Evolutionary conservation across 2,329 filamentous ascomycete genomes (phyloP).

Genomic region (Trichoderma brevicompactum): DNA sequence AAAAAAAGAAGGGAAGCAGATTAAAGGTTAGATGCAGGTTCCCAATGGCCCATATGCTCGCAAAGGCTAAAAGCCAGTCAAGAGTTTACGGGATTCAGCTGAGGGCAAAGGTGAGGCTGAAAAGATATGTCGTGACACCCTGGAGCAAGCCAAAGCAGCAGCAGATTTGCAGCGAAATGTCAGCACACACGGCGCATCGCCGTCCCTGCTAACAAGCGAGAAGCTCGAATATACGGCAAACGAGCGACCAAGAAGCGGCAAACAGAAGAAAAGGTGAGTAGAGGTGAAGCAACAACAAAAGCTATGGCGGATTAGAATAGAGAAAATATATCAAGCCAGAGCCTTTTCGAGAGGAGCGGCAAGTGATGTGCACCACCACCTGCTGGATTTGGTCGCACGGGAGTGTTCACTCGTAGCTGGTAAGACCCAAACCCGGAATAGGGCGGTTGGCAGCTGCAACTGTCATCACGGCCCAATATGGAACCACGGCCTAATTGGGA

Average conservation of each 20-base stretch:
- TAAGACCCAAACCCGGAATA: background rate
- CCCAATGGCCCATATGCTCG: background rate
- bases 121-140: background rate
- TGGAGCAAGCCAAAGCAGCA: background rate
- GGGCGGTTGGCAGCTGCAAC: constrained; percentile 6
- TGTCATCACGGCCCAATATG: constrained; percentile 20
- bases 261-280: background rate
- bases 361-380: constrained; percentile 25
- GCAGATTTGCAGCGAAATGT: background rate
- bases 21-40: no score
- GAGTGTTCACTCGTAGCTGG: background rate
- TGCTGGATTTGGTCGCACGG: constrained; percentile 24
- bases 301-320: background rate
- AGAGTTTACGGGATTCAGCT: background rate
- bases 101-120: background rate
- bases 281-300: background rate
- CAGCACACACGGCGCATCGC: background rate
- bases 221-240: background rate
- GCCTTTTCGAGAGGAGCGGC: constrained; percentile 6
- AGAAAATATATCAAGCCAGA: background rate
- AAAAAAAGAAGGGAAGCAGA: no score
- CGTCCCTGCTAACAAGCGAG: background rate
- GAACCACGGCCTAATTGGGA: constrained; percentile 1
- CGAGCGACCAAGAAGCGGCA: constrained; percentile 1
- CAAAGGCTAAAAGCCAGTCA: background rate